A percentile compares a stretch with the other conserved stretches of the same genome.
Evolutionary conservation across 169 alveolate species (phyloP).

Genomic region (Plasmodium gallinaceum): DNA sequence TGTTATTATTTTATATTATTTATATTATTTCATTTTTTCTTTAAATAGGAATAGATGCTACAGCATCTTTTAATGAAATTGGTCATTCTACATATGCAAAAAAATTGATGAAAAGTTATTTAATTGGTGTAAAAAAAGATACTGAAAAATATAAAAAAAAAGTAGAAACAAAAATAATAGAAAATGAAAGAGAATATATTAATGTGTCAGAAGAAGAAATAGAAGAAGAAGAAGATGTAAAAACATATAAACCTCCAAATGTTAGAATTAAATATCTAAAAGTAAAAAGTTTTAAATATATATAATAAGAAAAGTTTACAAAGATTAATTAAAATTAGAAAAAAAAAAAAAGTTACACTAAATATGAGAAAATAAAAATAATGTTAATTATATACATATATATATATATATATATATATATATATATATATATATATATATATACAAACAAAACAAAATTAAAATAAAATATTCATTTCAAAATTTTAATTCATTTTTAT

Average conservation of each 20-base stretch:
- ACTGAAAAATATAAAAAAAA: slow-evolving; percentile 37
- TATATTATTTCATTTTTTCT: slow-evolving; percentile 2
- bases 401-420: slow-evolving; percentile 2
- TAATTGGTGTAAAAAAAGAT: slow-evolving; percentile 59
- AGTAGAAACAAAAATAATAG: slow-evolving; percentile 23
- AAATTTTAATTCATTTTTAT: no score
- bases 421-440: slow-evolving; percentile 2
- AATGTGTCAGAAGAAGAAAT: slow-evolving; percentile 60
- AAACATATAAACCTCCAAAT: neutral
- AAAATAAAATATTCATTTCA: no score
- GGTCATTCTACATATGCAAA: slow-evolving; percentile 70
- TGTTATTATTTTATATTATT: neutral
- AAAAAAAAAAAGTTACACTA: slow-evolving; percentile 6
- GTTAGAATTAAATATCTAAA: neutral
- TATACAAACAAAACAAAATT: no score
- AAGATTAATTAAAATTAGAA: neutral
- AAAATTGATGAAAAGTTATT: slow-evolving; percentile 56
- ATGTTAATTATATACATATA: slow-evolving; percentile 4
- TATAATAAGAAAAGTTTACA: neutral
- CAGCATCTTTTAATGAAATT: slow-evolving; percentile 35
- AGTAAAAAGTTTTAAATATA: neutral
- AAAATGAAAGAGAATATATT: slow-evolving; percentile 46
- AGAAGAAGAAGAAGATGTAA: slow-evolving; percentile 17
- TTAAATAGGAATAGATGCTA: slow-evolving; percentile 69
- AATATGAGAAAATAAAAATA: slow-evolving; percentile 23